These are phyloP conservation scores for Zymoseptoria tritici DNA, from an alignment of 2,329 filamentous ascomycete species.

Conservation along the genomic window DNA sequence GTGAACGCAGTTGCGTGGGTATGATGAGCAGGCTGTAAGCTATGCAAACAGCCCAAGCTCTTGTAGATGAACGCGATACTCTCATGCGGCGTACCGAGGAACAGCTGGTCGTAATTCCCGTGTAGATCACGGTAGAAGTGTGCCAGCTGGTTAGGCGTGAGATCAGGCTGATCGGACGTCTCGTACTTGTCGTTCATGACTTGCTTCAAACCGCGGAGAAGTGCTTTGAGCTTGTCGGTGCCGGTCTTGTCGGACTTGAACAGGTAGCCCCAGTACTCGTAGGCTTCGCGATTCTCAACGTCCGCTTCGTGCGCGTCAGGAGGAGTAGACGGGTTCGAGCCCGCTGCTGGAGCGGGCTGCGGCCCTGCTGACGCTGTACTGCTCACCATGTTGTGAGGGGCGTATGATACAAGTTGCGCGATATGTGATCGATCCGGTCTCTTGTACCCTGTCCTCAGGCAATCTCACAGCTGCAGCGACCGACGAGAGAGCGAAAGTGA, in stretches of 20 bases:
- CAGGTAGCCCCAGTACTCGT: conserved; percentile 45
- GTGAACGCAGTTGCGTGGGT: conserved; percentile 52
- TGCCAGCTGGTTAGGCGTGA: conserved; percentile 43
- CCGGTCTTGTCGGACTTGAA: conserved; percentile 46
- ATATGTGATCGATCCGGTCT: background rate
- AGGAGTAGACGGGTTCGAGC: background rate
- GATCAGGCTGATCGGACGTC: conserved; percentile 34
- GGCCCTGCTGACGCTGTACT: background rate
- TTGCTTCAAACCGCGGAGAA: conserved; percentile 41
- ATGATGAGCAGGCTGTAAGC: conserved; percentile 57
- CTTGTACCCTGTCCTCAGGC: background rate
- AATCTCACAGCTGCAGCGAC: background rate
- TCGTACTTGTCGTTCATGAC: conserved; percentile 27
- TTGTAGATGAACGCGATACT: conserved; percentile 90
- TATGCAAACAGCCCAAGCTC: conserved; percentile 82
- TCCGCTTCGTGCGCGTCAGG: conserved; percentile 20
- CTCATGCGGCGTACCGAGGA: conserved; percentile 63
- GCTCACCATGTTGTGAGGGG: background rate
- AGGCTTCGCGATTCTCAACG: conserved; percentile 35
- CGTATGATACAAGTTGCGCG: background rate
- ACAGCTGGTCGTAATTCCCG: conserved; percentile 53
- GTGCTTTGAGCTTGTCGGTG: conserved; percentile 39
- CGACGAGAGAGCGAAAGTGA: no score
- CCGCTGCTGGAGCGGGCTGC: background rate
- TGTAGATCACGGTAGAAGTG: conserved; percentile 43